These are phyloP conservation scores for Neonectria ditissima DNA, from an alignment of 2,329 filamentous ascomycete species.

Conservation along the genomic window DNA sequence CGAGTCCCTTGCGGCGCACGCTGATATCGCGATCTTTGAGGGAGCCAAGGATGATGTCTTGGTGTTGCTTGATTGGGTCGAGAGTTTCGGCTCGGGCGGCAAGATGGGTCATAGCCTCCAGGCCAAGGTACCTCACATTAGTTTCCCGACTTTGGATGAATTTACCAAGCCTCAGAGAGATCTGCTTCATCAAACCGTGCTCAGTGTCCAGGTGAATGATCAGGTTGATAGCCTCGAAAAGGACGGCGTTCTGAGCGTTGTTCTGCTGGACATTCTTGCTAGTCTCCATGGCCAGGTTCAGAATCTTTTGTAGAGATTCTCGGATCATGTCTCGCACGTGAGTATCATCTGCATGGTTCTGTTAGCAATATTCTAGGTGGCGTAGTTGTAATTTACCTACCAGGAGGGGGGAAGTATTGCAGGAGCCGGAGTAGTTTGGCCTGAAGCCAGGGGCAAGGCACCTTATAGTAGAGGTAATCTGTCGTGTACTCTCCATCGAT, in stretches of 20 bases:
- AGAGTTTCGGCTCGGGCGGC: constrained; percentile 93
- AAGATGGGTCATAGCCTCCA: constrained; percentile 98
- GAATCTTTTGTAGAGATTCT: constrained; percentile 88
- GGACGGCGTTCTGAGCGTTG: constrained; percentile 96
- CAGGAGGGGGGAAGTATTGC: constrained; percentile 96
- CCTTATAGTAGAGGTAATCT: constrained; percentile 98
- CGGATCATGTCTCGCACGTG: constrained; percentile 93
- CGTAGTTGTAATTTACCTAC: constrained; percentile 60
- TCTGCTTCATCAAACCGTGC: constrained; percentile 93
- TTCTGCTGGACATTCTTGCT: constrained; percentile 99
- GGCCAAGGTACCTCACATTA: constrained; percentile 93
- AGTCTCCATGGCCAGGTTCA: constrained; percentile 91
- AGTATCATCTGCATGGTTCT: constrained; percentile 77
- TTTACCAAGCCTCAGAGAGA: constrained; percentile 88
- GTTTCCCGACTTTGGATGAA: constrained; percentile 98
- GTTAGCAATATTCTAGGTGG: constrained; percentile 14
- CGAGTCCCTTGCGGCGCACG: constrained; percentile 93
- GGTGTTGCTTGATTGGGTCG: constrained; percentile 97
- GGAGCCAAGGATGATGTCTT: constrained; percentile 94
- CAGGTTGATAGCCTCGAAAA: constrained; percentile 98
- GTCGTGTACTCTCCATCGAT: constrained; percentile 89
- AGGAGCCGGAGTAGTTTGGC: constrained; percentile 92
- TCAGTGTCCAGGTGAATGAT: constrained; percentile 98
- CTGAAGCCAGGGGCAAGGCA: constrained; percentile 99
- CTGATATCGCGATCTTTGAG: constrained; percentile 97